Percentiles rank a stretch among this genome's conserved stretches.
Conservation (phyloP, 371 early-diverging fungal genomes). For the Mucor ambiguus region DNA sequence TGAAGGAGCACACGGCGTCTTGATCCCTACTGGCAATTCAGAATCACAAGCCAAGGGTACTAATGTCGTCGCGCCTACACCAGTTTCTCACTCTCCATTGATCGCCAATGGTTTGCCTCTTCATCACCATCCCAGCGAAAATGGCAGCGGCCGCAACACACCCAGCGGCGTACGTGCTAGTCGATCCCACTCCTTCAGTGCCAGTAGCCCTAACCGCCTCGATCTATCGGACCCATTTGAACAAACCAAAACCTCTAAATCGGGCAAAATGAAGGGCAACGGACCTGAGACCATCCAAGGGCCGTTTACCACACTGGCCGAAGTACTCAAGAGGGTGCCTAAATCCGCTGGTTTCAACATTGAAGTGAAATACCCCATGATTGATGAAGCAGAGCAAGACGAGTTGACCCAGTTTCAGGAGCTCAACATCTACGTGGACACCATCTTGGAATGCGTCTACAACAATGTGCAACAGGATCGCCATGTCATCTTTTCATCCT, state of each 20-base stretch:
- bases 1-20: slow-evolving; percentile 29
- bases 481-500: slow-evolving; percentile 91
- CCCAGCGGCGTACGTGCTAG: slow-evolving; percentile 32
- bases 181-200: slow-evolving; percentile 59
- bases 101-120: background rate
- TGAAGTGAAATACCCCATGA: slow-evolving; percentile 96
- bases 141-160: background rate
- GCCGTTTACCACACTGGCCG: slow-evolving; percentile 83
- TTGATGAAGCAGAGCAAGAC: slow-evolving; percentile 83
- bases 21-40: slow-evolving; percentile 19
- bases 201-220: slow-evolving; percentile 35
- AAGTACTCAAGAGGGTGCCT: slow-evolving; percentile 80
- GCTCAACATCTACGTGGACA: slow-evolving; percentile 87
- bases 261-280: slow-evolving; percentile 66
- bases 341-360: slow-evolving; percentile 88
- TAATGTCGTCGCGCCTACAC: background rate
- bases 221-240: slow-evolving; percentile 32
- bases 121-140: background rate
- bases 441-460: slow-evolving; percentile 79
- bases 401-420: slow-evolving; percentile 68
- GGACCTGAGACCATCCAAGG: slow-evolving; percentile 75
- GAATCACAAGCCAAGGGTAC: background rate
- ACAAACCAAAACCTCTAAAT: slow-evolving; percentile 39
- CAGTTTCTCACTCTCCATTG: background rate
- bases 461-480: slow-evolving; percentile 68